phyloP scores from a whole-genome alignment of 1,284 basidiomycete genomes.

The Phellopilus nigrolimitatus region DNA sequence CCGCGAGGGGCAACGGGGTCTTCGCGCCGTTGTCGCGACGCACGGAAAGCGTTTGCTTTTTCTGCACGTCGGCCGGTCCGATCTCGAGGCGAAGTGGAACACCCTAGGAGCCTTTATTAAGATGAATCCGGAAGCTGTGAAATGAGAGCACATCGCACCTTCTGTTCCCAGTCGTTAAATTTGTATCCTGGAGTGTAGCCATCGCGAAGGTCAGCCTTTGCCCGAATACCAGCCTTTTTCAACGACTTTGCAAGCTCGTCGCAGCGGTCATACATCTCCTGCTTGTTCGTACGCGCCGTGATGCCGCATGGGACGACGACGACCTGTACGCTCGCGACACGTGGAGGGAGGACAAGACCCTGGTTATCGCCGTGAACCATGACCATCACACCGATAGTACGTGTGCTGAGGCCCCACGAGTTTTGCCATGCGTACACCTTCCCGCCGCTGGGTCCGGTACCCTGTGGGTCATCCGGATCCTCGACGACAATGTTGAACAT shows the following conservation, averaged over 20 bases:
- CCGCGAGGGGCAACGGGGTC: constrained; percentile 63
- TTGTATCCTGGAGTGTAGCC: constrained; percentile 98
- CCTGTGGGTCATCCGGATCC: constrained; percentile 74
- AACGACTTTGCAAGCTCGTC: constrained; percentile 69
- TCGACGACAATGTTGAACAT: constrained; percentile 99
- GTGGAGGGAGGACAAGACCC: constrained; percentile 91
- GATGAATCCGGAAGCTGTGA: too few relatives aligned
- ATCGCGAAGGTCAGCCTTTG: constrained; percentile 89
- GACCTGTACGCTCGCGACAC: constrained; percentile 90
- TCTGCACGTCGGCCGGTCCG: constrained; percentile 89
- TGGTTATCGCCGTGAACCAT: constrained; percentile 99
- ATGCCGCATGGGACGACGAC: constrained; percentile 93
- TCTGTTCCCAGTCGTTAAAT: constrained; percentile 99
- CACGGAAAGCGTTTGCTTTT: constrained; percentile 79
- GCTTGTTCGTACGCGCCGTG: constrained; percentile 74
- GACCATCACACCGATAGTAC: constrained; percentile 97
- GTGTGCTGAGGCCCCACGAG: constrained; percentile 97
- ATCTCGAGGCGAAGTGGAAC: constrained; percentile 96
- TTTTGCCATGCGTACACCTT: constrained; percentile 95
- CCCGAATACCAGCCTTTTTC: constrained; percentile 72
- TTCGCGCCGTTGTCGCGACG: constrained; percentile 88
- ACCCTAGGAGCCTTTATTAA: constrained; percentile 50
- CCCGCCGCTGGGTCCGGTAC: constrained; percentile 39
- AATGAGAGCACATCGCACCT: too few relatives aligned
- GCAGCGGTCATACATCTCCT: constrained; percentile 75